Evolutionary conservation across 2,329 filamentous ascomycete species (phyloP), one percentile per base, ranked within the genome.

Genomic region (Nannizziopsis barbatae): DNA sequence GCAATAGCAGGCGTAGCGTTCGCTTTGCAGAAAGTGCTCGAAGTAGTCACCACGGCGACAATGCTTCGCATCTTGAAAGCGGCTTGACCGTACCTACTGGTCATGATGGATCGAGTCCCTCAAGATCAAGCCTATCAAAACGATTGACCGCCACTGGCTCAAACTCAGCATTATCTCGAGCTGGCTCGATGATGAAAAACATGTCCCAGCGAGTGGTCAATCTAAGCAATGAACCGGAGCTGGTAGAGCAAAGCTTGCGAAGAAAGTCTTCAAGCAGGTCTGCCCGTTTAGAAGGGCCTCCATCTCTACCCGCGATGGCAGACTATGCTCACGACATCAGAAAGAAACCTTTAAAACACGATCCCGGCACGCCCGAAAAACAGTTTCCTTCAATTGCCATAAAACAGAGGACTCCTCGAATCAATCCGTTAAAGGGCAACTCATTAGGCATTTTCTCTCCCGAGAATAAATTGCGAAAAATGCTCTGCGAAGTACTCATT

Each of bases 191-290:
- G 57, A 79, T 89, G 66, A 78, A 84, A 54, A 80, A 80, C 56
- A 94, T 98, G 80, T 96, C 93, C 30, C 89, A 95, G 69, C 86
- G 92, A 71, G 89, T 98, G 49, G 92, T 98, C 60, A 96, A 96
- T 61, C 78, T 98, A 58, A 95, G 88, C 67, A 94, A 94, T 62
- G 92, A 96, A 60, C 83, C 83, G 3, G 86, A 95, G 57, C 71
- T 86, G 15, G 74, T 89, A 12, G 87, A 95, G 62, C 80, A 84
- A 53, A 80, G 78, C 45, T 74, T 81, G 18, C 75, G 79, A 37
- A 74, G 70, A 71, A 71, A 81, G 71, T 63, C 83, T 69, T 64
- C 77, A 63, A 42, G 53, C 6, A 55, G 53, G 32, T 36, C 75
- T 65, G 61, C 71, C 54, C 60, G 76, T 69, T 60, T 76, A 62